Evolutionary conservation across 345 rosid species (phyloP), one percentile per base, ranked within the genome.

Genomic region (Passiflora organensis): DNA sequence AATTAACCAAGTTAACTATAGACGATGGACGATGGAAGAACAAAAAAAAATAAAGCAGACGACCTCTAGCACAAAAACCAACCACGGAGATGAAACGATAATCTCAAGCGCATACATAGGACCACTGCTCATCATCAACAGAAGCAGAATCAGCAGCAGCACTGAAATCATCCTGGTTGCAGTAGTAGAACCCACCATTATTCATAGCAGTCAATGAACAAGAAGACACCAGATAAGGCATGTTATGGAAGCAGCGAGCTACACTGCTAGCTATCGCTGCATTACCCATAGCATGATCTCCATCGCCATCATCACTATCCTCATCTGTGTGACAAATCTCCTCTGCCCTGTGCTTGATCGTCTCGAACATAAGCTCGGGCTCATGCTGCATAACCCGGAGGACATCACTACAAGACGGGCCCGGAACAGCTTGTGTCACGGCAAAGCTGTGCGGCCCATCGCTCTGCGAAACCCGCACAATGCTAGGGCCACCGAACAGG

Each of bases 301-400:
- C 54, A 41, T 61, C 64, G 21, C 62, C 62, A 43, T 66, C 66
- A 43, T 66, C 72, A 14, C 60, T 63, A 47, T 58, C 56, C 38
- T 54, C 61, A 6, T 57, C 75, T 15, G 43, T 69, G 21, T 62
- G 80, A 23, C 70, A 66, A 28, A 46, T 66, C 61, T 85, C 97
- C 63, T 80, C 93, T 0, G 86, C 95, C 1, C 96, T 79, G 76
- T 89, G 87, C 82, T 88, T 89, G 38, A 94, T 79, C 1, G 95
- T 83, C 83, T 89, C 82, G 57, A 83, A 83, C 97, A 94, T 94
- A 55, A 94, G 80, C 82, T 85, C 86, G 1, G 99, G 99, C 85
- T 94, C 95, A 52, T 94, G 93, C 80, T 82, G 97, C 96, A 87
- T 72, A 53, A 77, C 80, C 22, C 97, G 87, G 72, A 94, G 97